These are phyloP conservation scores for Echinosphaeria canescens DNA, from an alignment of 2,329 filamentous ascomycete genomes.

Conservation along the genomic window DNA sequence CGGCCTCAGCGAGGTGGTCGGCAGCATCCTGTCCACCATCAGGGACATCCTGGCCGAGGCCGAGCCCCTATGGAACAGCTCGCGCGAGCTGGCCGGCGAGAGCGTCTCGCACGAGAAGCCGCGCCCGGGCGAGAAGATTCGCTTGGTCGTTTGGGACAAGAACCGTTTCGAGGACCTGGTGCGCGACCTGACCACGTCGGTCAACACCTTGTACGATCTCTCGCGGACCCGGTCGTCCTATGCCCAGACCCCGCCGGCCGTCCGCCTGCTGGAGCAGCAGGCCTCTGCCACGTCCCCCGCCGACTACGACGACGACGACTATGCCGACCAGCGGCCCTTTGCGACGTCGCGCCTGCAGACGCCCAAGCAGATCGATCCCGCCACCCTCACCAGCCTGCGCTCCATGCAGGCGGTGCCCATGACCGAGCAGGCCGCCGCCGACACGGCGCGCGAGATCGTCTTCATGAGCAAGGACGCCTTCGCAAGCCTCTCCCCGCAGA, in stretches of 20 bases:
- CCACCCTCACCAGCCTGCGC: conserved; percentile 24
- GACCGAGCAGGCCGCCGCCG: conserved; percentile 11
- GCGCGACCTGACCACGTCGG: conserved; percentile 52
- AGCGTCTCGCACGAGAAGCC: conserved; percentile 15
- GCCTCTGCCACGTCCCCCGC: conserved; percentile 11
- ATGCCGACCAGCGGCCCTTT: conserved; percentile 28
- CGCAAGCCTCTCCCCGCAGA: conserved; percentile 19
- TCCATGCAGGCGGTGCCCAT: conserved; percentile 16
- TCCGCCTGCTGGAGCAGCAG: conserved; percentile 11
- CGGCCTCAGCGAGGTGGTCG: conserved; percentile 55
- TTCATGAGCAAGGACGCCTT: conserved; percentile 30
- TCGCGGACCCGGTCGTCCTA: conserved; percentile 39
- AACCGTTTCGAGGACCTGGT: conserved; percentile 55
- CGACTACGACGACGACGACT: too few relatives aligned
- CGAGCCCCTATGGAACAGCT: conserved; percentile 47
- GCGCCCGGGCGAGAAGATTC: conserved; percentile 24
- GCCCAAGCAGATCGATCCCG: conserved; percentile 35
- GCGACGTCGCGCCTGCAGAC: conserved; percentile 39
- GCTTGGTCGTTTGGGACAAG: conserved; percentile 44
- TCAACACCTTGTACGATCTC: conserved; percentile 61
- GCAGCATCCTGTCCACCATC: conserved; percentile 60
- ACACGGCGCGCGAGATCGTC: conserved; percentile 20
- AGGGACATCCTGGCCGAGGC: conserved; percentile 62
- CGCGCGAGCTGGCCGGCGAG: conserved; percentile 20
- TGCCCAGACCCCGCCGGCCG: conserved; percentile 11